Evolutionary conservation across 2,329 filamentous ascomycete species (phyloP).

Genomic region (Aspergillus viridinutans): DNA sequence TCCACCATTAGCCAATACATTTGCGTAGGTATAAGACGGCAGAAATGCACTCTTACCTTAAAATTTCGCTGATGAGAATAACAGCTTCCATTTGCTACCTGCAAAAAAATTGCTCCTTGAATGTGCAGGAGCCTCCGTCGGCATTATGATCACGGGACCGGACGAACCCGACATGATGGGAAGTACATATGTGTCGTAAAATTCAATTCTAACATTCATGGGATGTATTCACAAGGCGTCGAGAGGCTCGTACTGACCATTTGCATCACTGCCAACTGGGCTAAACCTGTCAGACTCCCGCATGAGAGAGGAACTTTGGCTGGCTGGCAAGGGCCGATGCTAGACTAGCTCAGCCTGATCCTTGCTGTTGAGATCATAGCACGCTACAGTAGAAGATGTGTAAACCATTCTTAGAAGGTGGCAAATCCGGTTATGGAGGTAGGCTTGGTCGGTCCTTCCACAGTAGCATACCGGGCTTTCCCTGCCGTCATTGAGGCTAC

Average conservation of each 20-base stretch:
- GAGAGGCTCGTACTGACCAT: not conserved
- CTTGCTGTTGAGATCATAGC: constrained; percentile 23
- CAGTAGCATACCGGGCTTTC: constrained; percentile 12
- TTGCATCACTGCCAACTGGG: not conserved
- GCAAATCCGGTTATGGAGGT: constrained; percentile 24
- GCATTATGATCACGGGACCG: constrained; percentile 38
- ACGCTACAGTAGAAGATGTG: constrained; percentile 17
- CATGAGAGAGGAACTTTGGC: constrained; percentile 11
- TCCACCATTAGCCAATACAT: constrained; percentile 23
- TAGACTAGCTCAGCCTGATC: constrained; percentile 19
- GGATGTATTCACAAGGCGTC: not conserved
- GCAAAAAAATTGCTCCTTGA: constrained; percentile 23
- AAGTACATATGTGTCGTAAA: constrained; percentile 32
- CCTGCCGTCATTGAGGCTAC: constrained; percentile 15
- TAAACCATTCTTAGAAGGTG: constrained; percentile 21
- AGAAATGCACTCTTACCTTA: constrained; percentile 22
- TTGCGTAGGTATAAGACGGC: constrained; percentile 9
- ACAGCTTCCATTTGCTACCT: constrained; percentile 32
- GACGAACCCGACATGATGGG: constrained; percentile 34
- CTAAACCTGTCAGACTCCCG: not conserved
- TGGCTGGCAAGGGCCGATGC: constrained; percentile 21
- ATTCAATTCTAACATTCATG: constrained; percentile 39
- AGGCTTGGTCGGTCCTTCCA: constrained; percentile 18
- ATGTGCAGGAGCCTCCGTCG: constrained; percentile 31
- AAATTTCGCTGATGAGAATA: constrained; percentile 17